phyloP scores from a whole-genome alignment of 2,329 filamentous ascomycete genomes.

The Shiraia bambusicola region DNA sequence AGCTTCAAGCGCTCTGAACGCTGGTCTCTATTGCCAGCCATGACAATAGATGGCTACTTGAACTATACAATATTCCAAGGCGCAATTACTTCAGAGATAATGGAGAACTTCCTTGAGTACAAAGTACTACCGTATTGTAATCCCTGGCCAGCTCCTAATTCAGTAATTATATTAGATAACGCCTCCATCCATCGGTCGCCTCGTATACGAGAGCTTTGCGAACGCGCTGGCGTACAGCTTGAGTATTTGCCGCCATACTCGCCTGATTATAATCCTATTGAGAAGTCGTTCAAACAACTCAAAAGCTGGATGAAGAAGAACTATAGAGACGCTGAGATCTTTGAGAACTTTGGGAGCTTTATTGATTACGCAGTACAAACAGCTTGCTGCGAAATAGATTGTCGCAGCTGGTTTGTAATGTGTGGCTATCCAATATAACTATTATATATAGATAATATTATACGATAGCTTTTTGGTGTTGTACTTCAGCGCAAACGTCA shows the following conservation, averaged over 20 bases:
- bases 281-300: constrained; percentile 10
- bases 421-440: neutral
- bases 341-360: neutral
- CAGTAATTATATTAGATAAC: too few species aligned
- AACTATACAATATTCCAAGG: constrained; percentile 2
- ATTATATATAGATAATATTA: neutral
- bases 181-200: too few species aligned
- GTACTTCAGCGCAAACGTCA: too few species aligned
- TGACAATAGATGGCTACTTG: constrained; percentile 10
- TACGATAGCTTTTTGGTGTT: too few species aligned
- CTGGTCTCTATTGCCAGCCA: constrained; percentile 10
- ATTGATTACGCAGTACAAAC: neutral
- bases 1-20: neutral
- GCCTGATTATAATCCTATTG: constrained; percentile 14
- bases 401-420: neutral
- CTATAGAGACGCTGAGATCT: neutral
- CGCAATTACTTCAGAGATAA: constrained; percentile 1
- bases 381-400: neutral
- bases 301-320: constrained; percentile 8
- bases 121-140: constrained; percentile 1
- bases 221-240: constrained; percentile 3
- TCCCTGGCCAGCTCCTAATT: neutral
- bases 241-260: constrained; percentile 13
- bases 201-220: too few species aligned
- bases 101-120: constrained; percentile 2